These are phyloP conservation scores for Aspergillus affinis DNA, from an alignment of 495 filamentous ascomycete species.

Conservation along the genomic window DNA sequence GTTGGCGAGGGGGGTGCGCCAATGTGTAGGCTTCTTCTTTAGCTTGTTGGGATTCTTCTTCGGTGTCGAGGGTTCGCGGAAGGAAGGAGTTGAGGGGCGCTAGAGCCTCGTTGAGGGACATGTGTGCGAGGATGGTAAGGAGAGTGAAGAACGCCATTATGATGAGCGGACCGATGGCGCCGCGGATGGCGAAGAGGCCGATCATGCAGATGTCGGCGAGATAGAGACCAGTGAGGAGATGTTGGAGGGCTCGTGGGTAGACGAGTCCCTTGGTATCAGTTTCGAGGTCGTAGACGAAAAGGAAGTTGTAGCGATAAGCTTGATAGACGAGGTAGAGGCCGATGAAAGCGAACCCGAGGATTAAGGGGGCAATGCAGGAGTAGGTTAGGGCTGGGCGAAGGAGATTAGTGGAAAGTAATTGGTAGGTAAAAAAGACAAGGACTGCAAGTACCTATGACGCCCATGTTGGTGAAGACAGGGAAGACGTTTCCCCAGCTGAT, in stretches of 20 bases:
- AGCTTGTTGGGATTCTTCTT: slow-evolving; percentile 41
- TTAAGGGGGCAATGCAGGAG: slow-evolving; percentile 79
- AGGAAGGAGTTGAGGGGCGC: slow-evolving; percentile 73
- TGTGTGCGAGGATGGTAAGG: slow-evolving; percentile 75
- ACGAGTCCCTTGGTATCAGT: slow-evolving; percentile 88
- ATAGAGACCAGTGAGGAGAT: slow-evolving; percentile 82
- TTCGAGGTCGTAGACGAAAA: slow-evolving; percentile 78
- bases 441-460: slow-evolving; percentile 64
- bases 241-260: slow-evolving; percentile 83
- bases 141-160: slow-evolving; percentile 77
- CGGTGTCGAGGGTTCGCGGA: slow-evolving; percentile 54
- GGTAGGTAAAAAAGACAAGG: too few species aligned
- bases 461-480: slow-evolving; percentile 84
- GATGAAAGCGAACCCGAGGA: slow-evolving; percentile 78
- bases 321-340: slow-evolving; percentile 81
- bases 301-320: slow-evolving; percentile 87
- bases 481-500: slow-evolving; percentile 83
- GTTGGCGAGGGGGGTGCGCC: background rate
- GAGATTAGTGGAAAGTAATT: background rate
- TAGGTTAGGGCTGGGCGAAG: slow-evolving; percentile 62
- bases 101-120: slow-evolving; percentile 72
- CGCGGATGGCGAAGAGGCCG: slow-evolving; percentile 73
- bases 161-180: slow-evolving; percentile 68
- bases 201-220: slow-evolving; percentile 81
- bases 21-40: slow-evolving; percentile 34